Percentiles rank a stretch among this genome's conserved stretches.
These are phyloP conservation scores for Turnera subulata DNA, from an alignment of 345 rosid species.

Conservation along the genomic window DNA sequence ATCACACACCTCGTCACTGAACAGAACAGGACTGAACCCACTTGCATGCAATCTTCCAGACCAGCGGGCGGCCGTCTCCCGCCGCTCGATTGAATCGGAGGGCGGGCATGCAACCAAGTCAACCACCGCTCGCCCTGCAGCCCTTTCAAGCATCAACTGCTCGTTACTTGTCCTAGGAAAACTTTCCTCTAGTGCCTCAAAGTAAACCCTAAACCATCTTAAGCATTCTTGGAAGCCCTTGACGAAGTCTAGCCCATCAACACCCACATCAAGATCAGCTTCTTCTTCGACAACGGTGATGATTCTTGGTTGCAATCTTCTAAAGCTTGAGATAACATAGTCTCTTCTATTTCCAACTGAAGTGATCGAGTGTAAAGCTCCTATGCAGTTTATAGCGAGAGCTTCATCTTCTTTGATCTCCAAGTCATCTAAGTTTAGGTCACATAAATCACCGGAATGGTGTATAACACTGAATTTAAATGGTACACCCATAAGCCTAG, in stretches of 20 bases:
- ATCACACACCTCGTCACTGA: constrained; percentile 86
- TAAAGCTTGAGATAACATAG: constrained; percentile 50
- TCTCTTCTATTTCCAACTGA: constrained; percentile 56
- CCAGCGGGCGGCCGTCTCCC: constrained; percentile 83
- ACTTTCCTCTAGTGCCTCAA: constrained; percentile 75
- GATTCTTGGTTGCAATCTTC: constrained; percentile 61
- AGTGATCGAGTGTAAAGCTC: constrained; percentile 55
- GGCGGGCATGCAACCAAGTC: constrained; percentile 79
- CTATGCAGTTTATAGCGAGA: constrained; percentile 70
- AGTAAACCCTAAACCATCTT: constrained; percentile 90
- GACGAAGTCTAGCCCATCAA: constrained; percentile 60
- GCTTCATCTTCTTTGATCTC: constrained; percentile 66
- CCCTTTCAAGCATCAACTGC: constrained; percentile 77
- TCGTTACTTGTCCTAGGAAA: constrained; percentile 78
- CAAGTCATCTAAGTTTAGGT: constrained; percentile 50
- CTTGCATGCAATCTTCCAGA: constrained; percentile 51
- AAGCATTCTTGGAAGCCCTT: constrained; percentile 68
- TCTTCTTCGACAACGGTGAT: constrained; percentile 89
- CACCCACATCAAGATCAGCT: constrained; percentile 72
- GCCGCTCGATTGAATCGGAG: constrained; percentile 56
- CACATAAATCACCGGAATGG: constrained; percentile 64
- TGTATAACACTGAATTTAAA: constrained; percentile 82
- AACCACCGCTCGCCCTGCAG: constrained; percentile 67
- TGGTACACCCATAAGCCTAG: constrained; percentile 96
- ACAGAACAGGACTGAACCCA: constrained; percentile 45